phyloP scores from a whole-genome alignment of 805 yeast genomes.

The Nakazawaea ambrosiae region DNA sequence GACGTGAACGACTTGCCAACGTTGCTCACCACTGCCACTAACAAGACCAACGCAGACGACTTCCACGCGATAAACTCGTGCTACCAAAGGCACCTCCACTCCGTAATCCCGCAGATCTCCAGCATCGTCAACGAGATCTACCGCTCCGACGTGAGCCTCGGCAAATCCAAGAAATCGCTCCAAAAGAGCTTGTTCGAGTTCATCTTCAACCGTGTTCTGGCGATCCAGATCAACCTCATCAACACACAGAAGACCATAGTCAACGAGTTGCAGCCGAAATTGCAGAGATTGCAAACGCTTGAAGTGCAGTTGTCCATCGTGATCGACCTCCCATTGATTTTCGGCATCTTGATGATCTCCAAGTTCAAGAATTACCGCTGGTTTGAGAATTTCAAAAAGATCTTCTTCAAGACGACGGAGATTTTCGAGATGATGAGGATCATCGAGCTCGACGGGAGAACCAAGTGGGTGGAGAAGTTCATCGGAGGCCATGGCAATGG shows the following conservation, averaged over 20 bases:
- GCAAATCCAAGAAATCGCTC: constrained; percentile 23
- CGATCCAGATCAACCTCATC: constrained; percentile 30
- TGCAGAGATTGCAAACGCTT: constrained; percentile 22
- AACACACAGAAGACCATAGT: constrained; percentile 23
- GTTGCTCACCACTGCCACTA: constrained; percentile 14
- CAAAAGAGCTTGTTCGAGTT: constrained; percentile 27
- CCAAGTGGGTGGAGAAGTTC: constrained; percentile 60
- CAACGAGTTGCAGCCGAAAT: constrained; percentile 23
- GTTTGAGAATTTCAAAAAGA: constrained; percentile 33
- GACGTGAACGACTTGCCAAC: constrained; percentile 20
- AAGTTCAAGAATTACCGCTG: constrained; percentile 52
- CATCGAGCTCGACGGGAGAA: constrained; percentile 48
- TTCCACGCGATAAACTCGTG: not conserved
- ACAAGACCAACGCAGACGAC: not conserved
- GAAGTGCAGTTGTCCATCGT: constrained; percentile 31
- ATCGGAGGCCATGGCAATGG: constrained; percentile 30
- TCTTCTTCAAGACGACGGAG: constrained; percentile 39
- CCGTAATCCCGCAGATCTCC: constrained; percentile 25
- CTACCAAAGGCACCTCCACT: constrained; percentile 8
- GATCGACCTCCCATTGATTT: constrained; percentile 62
- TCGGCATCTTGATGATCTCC: constrained; percentile 65
- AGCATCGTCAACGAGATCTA: constrained; percentile 28
- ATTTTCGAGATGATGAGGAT: constrained; percentile 49
- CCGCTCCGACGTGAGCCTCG: constrained; percentile 27
- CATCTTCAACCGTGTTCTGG: constrained; percentile 27